Conservation (phyloP, 1,139 yeast genomes). For the Yamadazyma mexicana region DNA sequence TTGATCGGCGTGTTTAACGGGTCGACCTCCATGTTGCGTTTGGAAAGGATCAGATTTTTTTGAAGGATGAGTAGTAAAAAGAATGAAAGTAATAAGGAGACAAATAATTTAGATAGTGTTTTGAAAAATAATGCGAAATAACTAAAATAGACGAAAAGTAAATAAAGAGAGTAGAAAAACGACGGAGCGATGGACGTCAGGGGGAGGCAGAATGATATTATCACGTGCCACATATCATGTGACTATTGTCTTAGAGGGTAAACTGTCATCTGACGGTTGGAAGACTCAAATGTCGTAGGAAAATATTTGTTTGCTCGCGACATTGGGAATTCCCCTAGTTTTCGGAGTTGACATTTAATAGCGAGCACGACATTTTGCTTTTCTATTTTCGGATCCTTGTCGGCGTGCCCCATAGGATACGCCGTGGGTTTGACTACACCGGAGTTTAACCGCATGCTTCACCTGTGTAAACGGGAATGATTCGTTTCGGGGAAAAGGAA, state of each 20-base stretch:
- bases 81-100: neutral
- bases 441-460: conserved; percentile 2
- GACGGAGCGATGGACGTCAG: neutral
- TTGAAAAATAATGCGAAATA: conserved; percentile 1
- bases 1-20: conserved; percentile 42
- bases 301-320: too few relatives aligned
- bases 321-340: too few relatives aligned
- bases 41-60: too few relatives aligned
- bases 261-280: too few relatives aligned
- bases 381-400: too few relatives aligned
- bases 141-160: conserved; percentile 2
- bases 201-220: too few relatives aligned
- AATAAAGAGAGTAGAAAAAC: neutral
- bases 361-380: neutral
- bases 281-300: too few relatives aligned
- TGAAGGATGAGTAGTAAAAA: neutral
- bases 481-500: conserved; percentile 10
- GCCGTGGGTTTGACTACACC: neutral
- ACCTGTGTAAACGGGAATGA: conserved; percentile 4
- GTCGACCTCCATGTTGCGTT: conserved; percentile 8
- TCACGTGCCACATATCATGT: too few relatives aligned
- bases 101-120: conserved; percentile 1
- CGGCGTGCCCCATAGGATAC: neutral
- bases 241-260: too few relatives aligned
- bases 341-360: neutral